These are phyloP conservation scores for Penicillium brevicompactum DNA, from an alignment of 2,329 filamentous ascomycete species.

Conservation along the genomic window DNA sequence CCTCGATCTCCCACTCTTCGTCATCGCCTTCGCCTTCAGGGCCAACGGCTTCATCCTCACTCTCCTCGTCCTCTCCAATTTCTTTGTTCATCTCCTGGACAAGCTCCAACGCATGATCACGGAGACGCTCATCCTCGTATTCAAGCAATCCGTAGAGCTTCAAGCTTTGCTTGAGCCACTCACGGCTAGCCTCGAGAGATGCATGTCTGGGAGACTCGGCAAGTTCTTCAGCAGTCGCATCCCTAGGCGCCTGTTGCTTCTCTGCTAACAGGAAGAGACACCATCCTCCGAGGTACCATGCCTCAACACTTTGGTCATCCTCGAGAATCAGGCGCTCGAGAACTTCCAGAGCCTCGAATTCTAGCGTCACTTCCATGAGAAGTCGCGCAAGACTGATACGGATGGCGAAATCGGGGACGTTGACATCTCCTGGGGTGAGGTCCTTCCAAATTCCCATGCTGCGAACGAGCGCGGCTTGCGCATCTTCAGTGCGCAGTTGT, in stretches of 20 bases:
- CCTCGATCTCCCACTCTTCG: conserved; percentile 58
- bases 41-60: conserved; percentile 56
- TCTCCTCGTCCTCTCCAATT: conserved; percentile 63
- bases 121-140: conserved; percentile 63
- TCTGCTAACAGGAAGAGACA: conserved; percentile 71
- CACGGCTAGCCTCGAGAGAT: conserved; percentile 72
- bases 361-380: conserved; percentile 86
- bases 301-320: conserved; percentile 92
- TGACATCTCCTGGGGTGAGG: conserved; percentile 68
- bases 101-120: conserved; percentile 47
- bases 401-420: conserved; percentile 81
- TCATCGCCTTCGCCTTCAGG: conserved; percentile 48
- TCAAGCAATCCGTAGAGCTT: conserved; percentile 76
- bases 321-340: conserved; percentile 81
- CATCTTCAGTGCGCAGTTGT: conserved; percentile 77
- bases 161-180: conserved; percentile 81
- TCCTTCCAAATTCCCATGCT: conserved; percentile 85
- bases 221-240: conserved; percentile 35
- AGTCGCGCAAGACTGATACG: conserved; percentile 81
- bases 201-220: conserved; percentile 58
- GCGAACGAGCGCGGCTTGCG: conserved; percentile 72
- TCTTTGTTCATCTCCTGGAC: conserved; percentile 61
- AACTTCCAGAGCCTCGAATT: conserved; percentile 81
- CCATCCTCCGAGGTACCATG: conserved; percentile 97
- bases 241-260: conserved; percentile 45